A percentile compares a stretch with the other conserved stretches of the same genome.
Evolutionary conservation across 208 protist genomes (phyloP).

Genomic region (Leishmania amazonensis): DNA sequence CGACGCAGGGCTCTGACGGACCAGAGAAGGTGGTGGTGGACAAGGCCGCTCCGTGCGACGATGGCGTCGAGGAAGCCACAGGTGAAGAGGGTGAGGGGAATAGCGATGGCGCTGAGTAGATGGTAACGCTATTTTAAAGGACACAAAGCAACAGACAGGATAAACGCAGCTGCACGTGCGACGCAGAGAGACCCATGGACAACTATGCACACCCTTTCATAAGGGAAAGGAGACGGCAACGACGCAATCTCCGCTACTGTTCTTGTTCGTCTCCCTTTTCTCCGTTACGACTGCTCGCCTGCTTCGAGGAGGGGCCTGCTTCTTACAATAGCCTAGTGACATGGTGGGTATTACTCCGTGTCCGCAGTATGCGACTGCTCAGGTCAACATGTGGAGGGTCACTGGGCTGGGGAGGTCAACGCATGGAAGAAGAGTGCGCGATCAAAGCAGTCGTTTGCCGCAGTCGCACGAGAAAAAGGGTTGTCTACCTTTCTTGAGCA

Average conservation of each 20-base stretch:
- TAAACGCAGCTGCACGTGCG: background rate
- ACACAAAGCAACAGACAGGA: background rate
- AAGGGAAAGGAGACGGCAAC: background rate
- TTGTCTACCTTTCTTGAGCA: background rate
- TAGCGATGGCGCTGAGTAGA: conserved; percentile 17
- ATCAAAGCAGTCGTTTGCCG: background rate
- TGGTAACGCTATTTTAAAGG: background rate
- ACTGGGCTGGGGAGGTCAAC: background rate
- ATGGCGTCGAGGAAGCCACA: conserved; percentile 11
- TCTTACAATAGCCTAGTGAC: background rate
- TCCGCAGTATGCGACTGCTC: background rate
- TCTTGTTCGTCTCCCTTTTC: background rate
- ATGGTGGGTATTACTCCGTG: background rate
- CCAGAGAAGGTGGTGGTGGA: background rate
- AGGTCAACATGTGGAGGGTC: background rate
- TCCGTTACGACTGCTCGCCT: no score
- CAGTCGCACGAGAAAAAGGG: background rate
- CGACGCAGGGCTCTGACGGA: background rate
- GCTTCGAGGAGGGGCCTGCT: background rate
- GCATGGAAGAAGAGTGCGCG: background rate
- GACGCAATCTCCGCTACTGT: background rate
- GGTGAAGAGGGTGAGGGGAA: conserved; percentile 17
- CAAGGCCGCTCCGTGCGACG: conserved; percentile 1
- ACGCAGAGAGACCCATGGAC: background rate
- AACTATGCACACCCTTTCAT: background rate